Conservation (phyloP, 2,329 filamentous ascomycete species). For the Neurospora crassa region DNA sequence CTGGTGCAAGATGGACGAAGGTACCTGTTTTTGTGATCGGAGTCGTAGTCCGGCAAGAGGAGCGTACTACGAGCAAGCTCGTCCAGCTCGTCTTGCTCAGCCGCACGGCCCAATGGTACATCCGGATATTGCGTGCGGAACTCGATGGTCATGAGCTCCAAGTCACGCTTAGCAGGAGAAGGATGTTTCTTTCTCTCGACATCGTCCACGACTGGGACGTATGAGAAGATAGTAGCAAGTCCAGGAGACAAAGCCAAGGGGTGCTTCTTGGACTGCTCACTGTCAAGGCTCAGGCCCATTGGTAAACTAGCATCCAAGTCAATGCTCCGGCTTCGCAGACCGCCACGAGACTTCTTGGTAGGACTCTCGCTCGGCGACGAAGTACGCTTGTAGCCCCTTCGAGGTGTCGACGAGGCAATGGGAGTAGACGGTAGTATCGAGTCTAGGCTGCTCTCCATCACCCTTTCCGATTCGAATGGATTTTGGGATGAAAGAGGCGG, state of each 20-base stretch:
- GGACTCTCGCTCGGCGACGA: background rate
- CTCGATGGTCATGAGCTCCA: slow-evolving; percentile 28
- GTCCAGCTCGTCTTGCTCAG: background rate
- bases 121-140: slow-evolving; percentile 18
- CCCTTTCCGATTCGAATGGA: slow-evolving; percentile 26
- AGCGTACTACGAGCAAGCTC: background rate
- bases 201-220: slow-evolving; percentile 1
- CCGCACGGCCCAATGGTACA: background rate
- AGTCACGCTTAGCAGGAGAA: slow-evolving; percentile 32
- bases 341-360: background rate
- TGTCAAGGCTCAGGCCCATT: background rate
- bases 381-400: background rate
- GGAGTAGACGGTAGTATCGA: slow-evolving; percentile 14
- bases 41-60: background rate
- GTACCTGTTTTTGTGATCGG: background rate
- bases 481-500: slow-evolving; percentile 5
- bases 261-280: background rate
- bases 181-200: slow-evolving; percentile 31
- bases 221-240: background rate
- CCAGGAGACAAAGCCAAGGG: background rate
- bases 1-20: background rate
- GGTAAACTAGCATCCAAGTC: background rate
- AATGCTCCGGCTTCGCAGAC: background rate
- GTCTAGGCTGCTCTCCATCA: slow-evolving; percentile 13
- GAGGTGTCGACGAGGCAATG: slow-evolving; percentile 15